Conservation (phyloP, 495 filamentous ascomycete genomes). For the Geoglossum glabrum region DNA sequence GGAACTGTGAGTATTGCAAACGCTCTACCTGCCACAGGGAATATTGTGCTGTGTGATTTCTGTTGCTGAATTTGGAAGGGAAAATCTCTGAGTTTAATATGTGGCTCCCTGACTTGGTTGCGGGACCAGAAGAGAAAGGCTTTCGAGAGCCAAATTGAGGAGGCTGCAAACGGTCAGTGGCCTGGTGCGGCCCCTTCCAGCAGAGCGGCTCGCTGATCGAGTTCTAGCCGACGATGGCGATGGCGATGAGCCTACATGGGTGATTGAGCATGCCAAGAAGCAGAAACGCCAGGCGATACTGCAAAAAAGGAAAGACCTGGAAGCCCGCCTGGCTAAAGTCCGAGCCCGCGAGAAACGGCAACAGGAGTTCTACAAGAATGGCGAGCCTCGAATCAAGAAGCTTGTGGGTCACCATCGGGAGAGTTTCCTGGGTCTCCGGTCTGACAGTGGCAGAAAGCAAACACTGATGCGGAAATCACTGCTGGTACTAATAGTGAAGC, state of each 20-base stretch:
- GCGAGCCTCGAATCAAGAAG: slow-evolving; percentile 29
- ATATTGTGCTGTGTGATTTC: too few relatives aligned
- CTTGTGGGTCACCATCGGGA: slow-evolving; percentile 19
- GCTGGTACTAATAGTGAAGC: slow-evolving; percentile 37
- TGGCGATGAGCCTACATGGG: slow-evolving; percentile 73
- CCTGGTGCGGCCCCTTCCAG: not conserved
- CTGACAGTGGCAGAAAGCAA: slow-evolving; percentile 1
- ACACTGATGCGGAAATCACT: slow-evolving; percentile 16
- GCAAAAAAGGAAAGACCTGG: slow-evolving; percentile 46
- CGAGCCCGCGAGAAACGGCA: slow-evolving; percentile 45
- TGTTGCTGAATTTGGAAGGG: slow-evolving; percentile 29
- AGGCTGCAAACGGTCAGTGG: slow-evolving; percentile 12
- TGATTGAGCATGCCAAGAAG: slow-evolving; percentile 50
- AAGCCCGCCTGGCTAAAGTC: slow-evolving; percentile 45
- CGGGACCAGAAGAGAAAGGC: slow-evolving; percentile 55
- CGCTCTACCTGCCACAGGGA: too few relatives aligned
- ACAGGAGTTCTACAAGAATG: slow-evolving; percentile 27
- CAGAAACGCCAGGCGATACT: slow-evolving; percentile 47
- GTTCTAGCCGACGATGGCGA: slow-evolving; percentile 19
- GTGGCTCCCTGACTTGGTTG: slow-evolving; percentile 81
- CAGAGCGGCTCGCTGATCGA: slow-evolving; percentile 5
- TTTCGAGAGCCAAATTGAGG: slow-evolving; percentile 33
- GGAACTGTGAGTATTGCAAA: slow-evolving; percentile 32
- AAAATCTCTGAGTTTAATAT: slow-evolving; percentile 95
- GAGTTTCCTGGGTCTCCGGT: not conserved